phyloP scores from a whole-genome alignment of 306 rosid species.

The Lathyrus sativus region DNA sequence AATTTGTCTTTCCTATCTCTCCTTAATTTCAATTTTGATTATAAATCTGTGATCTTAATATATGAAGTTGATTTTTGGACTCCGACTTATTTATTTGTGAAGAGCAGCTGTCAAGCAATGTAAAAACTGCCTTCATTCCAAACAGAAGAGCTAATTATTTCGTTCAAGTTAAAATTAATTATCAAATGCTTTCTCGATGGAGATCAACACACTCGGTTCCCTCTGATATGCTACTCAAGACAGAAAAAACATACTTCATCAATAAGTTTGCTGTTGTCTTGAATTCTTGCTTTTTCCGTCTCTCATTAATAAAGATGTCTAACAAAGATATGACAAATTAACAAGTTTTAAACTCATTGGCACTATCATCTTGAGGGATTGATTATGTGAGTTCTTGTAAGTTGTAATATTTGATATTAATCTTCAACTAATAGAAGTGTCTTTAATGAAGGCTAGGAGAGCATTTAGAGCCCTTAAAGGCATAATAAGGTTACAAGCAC shows the following conservation, averaged over 20 bases:
- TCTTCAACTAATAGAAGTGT: conserved; percentile 44
- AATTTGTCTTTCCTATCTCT: neutral
- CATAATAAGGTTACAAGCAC: conserved; percentile 98
- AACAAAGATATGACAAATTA: conserved; percentile 15
- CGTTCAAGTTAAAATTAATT: neutral
- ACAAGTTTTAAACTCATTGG: conserved; percentile 22
- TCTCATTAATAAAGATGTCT: conserved; percentile 13
- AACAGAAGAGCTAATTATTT: conserved; percentile 4
- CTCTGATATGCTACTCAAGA: conserved; percentile 3
- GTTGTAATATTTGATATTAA: conserved; percentile 35
- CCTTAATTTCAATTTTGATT: neutral
- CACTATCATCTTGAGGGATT: conserved; percentile 22
- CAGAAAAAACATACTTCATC: conserved; percentile 6
- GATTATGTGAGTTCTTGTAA: conserved; percentile 32
- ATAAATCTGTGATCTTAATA: conserved; percentile 12
- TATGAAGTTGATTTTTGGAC: neutral
- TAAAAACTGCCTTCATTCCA: conserved; percentile 1
- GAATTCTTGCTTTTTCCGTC: neutral
- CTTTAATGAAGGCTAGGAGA: conserved; percentile 88
- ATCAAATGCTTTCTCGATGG: conserved; percentile 11
- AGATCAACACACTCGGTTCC: conserved; percentile 13
- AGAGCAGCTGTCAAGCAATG: conserved; percentile 20
- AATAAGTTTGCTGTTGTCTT: conserved; percentile 16
- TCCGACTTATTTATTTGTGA: conserved; percentile 13
- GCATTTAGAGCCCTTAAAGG: conserved; percentile 97